These are phyloP conservation scores for Coemansia sp. DNA, from an alignment of 192 early-diverging fungal genomes.

Conservation along the genomic window DNA sequence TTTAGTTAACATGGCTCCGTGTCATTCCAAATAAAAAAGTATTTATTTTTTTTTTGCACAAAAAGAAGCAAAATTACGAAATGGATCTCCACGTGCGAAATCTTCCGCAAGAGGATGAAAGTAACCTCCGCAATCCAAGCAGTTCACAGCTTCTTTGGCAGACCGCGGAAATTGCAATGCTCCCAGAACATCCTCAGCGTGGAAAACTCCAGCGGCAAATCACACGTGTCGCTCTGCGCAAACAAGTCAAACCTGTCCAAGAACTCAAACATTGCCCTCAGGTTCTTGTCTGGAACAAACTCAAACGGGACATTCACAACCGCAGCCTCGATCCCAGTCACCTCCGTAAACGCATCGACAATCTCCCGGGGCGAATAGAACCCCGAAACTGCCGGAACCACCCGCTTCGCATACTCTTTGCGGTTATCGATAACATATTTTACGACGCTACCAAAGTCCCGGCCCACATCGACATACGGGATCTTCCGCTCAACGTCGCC, in stretches of 20 bases:
- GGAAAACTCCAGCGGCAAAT: slow-evolving; percentile 1
- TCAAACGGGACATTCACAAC: slow-evolving; percentile 9
- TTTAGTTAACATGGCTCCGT: no score
- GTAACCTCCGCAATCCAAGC: no score
- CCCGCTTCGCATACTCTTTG: not conserved
- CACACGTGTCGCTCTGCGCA: not conserved
- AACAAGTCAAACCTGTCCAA: slow-evolving; percentile 13
- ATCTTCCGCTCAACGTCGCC: slow-evolving; percentile 12
- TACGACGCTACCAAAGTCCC: slow-evolving; percentile 16
- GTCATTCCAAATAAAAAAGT: no score
- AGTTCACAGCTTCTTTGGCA: slow-evolving; percentile 6
- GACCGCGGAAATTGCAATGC: slow-evolving; percentile 14
- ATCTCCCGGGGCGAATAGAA: slow-evolving; percentile 19
- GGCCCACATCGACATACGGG: slow-evolving; percentile 11
- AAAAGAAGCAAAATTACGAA: no score
- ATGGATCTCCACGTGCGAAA: no score
- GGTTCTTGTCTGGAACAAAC: not conserved
- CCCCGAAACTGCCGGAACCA: slow-evolving; percentile 14
- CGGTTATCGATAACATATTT: slow-evolving; percentile 22
- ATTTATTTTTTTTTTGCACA: no score
- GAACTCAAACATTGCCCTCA: slow-evolving; percentile 22
- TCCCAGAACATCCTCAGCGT: slow-evolving; percentile 21
- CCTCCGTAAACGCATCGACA: slow-evolving; percentile 15
- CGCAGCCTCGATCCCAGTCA: slow-evolving; percentile 6
- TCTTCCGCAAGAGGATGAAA: no score